Conservation (phyloP, 176 grass and related monocot genomes). For the Cenchrus purpureus region DNA sequence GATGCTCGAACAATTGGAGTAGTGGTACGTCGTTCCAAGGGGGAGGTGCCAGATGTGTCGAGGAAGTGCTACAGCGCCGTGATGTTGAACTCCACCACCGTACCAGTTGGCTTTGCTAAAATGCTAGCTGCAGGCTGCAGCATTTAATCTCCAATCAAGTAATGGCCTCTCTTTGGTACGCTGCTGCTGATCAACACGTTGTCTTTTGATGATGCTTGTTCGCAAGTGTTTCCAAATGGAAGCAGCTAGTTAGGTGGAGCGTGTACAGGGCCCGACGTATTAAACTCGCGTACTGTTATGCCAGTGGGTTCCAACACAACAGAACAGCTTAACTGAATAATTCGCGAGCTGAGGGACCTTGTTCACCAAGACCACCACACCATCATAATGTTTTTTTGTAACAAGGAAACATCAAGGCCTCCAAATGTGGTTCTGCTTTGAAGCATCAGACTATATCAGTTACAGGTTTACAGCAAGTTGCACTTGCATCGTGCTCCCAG, state of each 20-base stretch:
- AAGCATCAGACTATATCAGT: background rate
- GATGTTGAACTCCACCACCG: background rate
- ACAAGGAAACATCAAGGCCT: background rate
- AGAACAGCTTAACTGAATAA: background rate
- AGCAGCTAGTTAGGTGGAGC: no score
- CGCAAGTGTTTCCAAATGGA: constrained; percentile 17
- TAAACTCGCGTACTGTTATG: background rate
- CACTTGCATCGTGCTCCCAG: background rate
- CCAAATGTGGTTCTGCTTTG: background rate
- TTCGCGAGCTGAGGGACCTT: background rate
- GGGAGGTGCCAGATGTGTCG: background rate
- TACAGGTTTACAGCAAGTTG: background rate
- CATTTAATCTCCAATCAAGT: background rate
- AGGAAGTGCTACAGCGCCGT: background rate
- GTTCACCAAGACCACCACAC: background rate
- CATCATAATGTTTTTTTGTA: background rate
- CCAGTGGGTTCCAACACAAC: constrained; percentile 5
- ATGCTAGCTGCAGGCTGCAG: no score
- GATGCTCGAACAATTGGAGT: background rate
- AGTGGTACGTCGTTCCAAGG: background rate
- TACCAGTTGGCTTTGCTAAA: background rate
- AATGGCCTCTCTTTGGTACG: no score
- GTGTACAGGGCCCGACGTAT: background rate
- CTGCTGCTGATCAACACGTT: background rate
- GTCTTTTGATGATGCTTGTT: background rate